These are phyloP conservation scores for Heliocybe sulcata DNA, from an alignment of 1,284 basidiomycete genomes.

Conservation along the genomic window DNA sequence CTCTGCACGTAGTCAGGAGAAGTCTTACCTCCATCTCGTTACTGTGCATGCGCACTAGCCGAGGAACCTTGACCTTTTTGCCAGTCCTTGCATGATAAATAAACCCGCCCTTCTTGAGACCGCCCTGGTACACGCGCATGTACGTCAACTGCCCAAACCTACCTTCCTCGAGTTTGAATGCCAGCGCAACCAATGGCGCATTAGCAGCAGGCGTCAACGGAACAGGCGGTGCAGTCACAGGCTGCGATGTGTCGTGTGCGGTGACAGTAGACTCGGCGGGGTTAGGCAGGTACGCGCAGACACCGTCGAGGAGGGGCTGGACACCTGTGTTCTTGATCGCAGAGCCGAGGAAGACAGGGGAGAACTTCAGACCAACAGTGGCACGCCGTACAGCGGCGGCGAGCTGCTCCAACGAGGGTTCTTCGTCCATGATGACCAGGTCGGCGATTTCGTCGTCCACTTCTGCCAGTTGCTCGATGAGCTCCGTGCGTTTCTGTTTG, in stretches of 20 bases:
- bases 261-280: slow-evolving; percentile 77
- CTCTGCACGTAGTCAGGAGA: slow-evolving; percentile 10
- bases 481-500: slow-evolving; percentile 79
- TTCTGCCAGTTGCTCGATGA: slow-evolving; percentile 94
- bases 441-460: slow-evolving; percentile 95
- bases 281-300: slow-evolving; percentile 93
- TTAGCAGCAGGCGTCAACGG: slow-evolving; percentile 74
- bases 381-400: slow-evolving; percentile 84
- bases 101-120: slow-evolving; percentile 75
- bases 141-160: slow-evolving; percentile 97
- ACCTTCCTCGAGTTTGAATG: slow-evolving; percentile 99
- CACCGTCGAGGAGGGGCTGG: slow-evolving; percentile 91
- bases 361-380: slow-evolving; percentile 86
- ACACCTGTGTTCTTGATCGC: slow-evolving; percentile 98
- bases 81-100: slow-evolving; percentile 95
- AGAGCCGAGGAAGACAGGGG: slow-evolving; percentile 95
- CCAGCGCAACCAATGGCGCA: slow-evolving; percentile 89
- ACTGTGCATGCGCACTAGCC: slow-evolving; percentile 96
- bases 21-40: slow-evolving; percentile 98
- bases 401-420: slow-evolving; percentile 70
- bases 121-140: slow-evolving; percentile 98
- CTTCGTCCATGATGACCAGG: slow-evolving; percentile 82
- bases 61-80: slow-evolving; percentile 97
- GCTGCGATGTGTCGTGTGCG: slow-evolving; percentile 79
- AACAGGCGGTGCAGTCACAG: slow-evolving; percentile 60